Conservation (phyloP, 2,329 filamentous ascomycete species). For the Curvularia sp. region DNA sequence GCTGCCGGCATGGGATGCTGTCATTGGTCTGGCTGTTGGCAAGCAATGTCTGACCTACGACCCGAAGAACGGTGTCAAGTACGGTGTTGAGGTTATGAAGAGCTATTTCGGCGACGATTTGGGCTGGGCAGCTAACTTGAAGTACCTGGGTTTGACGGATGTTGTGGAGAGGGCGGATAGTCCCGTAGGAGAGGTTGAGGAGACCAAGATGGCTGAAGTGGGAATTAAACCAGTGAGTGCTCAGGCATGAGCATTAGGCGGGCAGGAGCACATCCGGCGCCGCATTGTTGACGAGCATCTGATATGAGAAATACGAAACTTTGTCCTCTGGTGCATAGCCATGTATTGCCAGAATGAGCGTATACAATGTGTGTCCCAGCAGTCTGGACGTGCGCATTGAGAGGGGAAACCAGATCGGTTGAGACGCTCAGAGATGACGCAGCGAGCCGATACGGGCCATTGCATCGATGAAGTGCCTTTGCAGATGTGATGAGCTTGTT, state of each 20-base stretch:
- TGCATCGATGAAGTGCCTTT: neutral
- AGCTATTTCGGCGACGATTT: constrained; percentile 73
- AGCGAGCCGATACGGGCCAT: neutral
- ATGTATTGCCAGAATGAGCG: neutral
- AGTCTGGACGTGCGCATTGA: neutral
- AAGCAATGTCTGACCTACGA: constrained; percentile 71
- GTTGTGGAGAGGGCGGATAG: constrained; percentile 37
- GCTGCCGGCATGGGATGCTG: constrained; percentile 51
- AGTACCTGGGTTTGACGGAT: constrained; percentile 45
- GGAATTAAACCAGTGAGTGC: constrained; percentile 40
- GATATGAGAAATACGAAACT: neutral
- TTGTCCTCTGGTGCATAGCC: neutral
- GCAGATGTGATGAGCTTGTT: too few species aligned
- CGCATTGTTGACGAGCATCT: neutral
- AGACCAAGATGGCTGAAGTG: constrained; percentile 37
- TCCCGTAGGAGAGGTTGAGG: constrained; percentile 22
- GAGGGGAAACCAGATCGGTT: constrained; percentile 6
- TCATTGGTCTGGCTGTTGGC: constrained; percentile 75
- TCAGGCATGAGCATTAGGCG: constrained; percentile 22
- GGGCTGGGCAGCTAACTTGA: constrained; percentile 54
- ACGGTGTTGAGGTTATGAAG: constrained; percentile 68
- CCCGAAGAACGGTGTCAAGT: constrained; percentile 62
- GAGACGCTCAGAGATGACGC: neutral
- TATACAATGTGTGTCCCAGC: too few species aligned
- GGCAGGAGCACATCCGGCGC: constrained; percentile 6